Base-by-base conservation (phyloP, 1,139 yeast genomes). In the Geotrichum klebahnii region DNA sequence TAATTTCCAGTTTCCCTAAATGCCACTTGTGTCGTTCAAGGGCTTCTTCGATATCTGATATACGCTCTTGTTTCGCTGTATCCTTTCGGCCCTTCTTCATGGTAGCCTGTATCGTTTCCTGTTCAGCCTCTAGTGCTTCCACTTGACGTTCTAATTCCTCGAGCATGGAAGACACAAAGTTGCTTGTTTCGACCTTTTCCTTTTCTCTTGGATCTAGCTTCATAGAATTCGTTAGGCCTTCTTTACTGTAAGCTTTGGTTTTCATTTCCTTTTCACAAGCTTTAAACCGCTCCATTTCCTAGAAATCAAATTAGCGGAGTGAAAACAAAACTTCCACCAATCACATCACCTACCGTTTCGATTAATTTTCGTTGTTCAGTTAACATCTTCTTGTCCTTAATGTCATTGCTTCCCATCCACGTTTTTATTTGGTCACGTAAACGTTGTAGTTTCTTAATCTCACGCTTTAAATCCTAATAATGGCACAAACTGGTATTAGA, bases 251-350 rank as follows among this genome's bases (percentile, higher is more conserved):
- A 52, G 96, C 97, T 67, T 94, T 94, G 33, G 96, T 90, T 71
- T 94, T 94, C 80, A 89, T 85, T 59, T 85, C 81, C 71, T 90
- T 87, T 67, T 94, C 99, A 58, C 90, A 86, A 48, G 92, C 92
- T 67, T 94, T 94, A 71, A 94, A 94, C 60, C 92, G 79, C 69
- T 94, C 98, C 99, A 92, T 92, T 51, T 94, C 96, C 64, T 78
- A 73, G 46, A 3, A 19, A 5, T 8, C 12, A 12, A 19, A 12
- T n/a, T 24, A 22, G 29, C 29, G n/a, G n/a, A n/a, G n/a, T n/a
- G n/a, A n/a, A n/a, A n/a, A 16, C 38, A 23, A 3, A 6, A 8
- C n/a, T 14, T n/a, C 5, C 5, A 34, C 19, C 38, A 34, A 19
- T 23, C 16, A 10, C 3, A 26, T 23, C 20, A 28, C 43, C 28